Base-by-base conservation (phyloP, 345 rosid species). In the Citrus trifoliata region DNA sequence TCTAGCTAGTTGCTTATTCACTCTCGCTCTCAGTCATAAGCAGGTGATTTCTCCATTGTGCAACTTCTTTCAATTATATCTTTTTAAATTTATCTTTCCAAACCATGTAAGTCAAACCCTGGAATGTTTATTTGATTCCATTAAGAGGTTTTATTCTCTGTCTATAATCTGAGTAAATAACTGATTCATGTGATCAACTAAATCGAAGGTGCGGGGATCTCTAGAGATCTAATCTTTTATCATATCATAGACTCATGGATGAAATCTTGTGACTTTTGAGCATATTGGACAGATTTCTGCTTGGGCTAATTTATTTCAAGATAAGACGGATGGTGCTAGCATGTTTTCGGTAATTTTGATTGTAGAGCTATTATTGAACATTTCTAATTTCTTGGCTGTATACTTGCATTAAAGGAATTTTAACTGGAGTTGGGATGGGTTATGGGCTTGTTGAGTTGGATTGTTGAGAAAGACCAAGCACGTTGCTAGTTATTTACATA, bases 11-110 rank as follows among this genome's bases (percentile, higher is more conserved):
- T 86, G 86, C 59, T 85, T 96, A 46, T 96, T 87, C 86, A 89
- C 90, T 81, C 89, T 91, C 56, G 95, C 99, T 79, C 97, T 96
- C 84, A 93, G 91, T 81, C 99, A 96, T 86, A 93, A 96, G 84
- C 97, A 96, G 97, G 99, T 94, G 53, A 51, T 56, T 80, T 80
- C 56, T 70, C n/a, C 37, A 24, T 42, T 42, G 42, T 75, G 6
- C 4, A 73, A 27, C 60, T 30, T 46, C 25, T 21, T 67, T 74
- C 21, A 67, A 61, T 19, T 80, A 53, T 33, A n/a, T 63, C 40
- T 56, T 59, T 61, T 58, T 1, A 73, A 72, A 73, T 32, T 40
- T 70, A 7, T 70, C 38, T 51, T 65, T 28, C 38, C 19, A 56
- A 74, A 25, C 35, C 53, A 24, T 61, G 40, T n/a, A n/a, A 51